Conservation (phyloP, 805 yeast genomes). For the Candida nitratophila region DNA sequence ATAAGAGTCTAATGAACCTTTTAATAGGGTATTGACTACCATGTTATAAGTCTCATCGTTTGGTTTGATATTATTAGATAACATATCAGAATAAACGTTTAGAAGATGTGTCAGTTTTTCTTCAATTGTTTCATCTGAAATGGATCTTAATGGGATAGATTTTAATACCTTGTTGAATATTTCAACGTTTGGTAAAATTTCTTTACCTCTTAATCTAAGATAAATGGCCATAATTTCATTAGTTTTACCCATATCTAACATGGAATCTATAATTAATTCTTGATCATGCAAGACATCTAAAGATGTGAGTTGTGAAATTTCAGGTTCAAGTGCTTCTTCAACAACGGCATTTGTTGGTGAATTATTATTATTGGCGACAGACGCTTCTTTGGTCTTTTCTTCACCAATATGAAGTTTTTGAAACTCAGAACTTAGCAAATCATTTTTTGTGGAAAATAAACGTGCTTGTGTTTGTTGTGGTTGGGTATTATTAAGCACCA, state of each 20-base stretch:
- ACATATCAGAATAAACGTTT: constrained; percentile 62
- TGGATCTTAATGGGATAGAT: constrained; percentile 44
- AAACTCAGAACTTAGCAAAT: constrained; percentile 3
- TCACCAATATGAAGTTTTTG: background rate
- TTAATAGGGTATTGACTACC: constrained; percentile 42
- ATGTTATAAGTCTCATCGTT: constrained; percentile 45
- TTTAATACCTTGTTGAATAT: constrained; percentile 47
- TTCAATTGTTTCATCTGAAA: constrained; percentile 49
- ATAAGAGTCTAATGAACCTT: constrained; percentile 38
- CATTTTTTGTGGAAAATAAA: constrained; percentile 5
- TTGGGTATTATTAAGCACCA: constrained; percentile 13
- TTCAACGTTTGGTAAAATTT: constrained; percentile 41
- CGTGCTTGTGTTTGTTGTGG: constrained; percentile 5
- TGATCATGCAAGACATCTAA: constrained; percentile 3
- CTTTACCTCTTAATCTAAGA: constrained; percentile 22
- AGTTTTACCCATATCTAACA: constrained; percentile 14
- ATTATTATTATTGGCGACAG: too few relatives aligned
- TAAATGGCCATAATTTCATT: constrained; percentile 29
- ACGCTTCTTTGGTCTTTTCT: too few relatives aligned
- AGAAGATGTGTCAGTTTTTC: constrained; percentile 54
- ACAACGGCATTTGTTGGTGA: too few relatives aligned
- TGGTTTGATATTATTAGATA: constrained; percentile 50
- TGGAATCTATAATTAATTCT: constrained; percentile 16
- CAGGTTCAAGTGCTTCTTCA: background rate
- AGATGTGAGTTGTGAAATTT: background rate